Evolutionary conservation across 192 early-diverging fungal species (phyloP).

Genomic region (Podila clonocystis): DNA sequence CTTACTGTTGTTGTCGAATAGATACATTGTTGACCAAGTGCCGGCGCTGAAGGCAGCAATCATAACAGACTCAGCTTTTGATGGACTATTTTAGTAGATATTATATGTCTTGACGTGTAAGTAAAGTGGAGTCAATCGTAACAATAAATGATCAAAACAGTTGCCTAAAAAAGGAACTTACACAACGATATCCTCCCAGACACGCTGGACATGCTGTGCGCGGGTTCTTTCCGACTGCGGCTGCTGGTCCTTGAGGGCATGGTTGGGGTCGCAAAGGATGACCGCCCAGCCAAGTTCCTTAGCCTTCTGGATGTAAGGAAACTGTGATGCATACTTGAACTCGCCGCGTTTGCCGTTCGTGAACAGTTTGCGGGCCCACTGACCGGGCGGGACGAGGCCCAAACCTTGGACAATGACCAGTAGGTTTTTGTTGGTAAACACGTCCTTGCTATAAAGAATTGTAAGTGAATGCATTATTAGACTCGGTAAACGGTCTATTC

Average conservation of each 20-base stretch:
- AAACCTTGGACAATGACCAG: conserved; percentile 32
- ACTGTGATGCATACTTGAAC: conserved; percentile 23
- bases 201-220: conserved; percentile 26
- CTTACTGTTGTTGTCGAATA: conserved; percentile 18
- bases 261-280: conserved; percentile 39
- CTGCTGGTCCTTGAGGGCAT: background rate
- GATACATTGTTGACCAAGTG: conserved; percentile 12
- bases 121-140: background rate
- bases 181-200: conserved; percentile 39
- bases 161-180: background rate
- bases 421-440: conserved; percentile 12
- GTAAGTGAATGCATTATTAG: background rate
- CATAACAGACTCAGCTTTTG: conserved; percentile 32
- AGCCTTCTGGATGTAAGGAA: conserved; percentile 30
- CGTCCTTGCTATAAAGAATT: conserved; percentile 6
- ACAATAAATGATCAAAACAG: background rate
- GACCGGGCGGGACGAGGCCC: conserved; percentile 40
- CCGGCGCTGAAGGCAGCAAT: conserved; percentile 34
- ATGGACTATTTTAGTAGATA: background rate
- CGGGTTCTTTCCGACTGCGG: background rate
- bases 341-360: conserved; percentile 32
- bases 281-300: conserved; percentile 16
- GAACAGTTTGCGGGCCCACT: conserved; percentile 44
- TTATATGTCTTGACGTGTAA: too few species aligned
- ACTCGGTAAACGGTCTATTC: background rate